Evolutionary conservation across 345 rosid genomes (phyloP).

Genomic region (Syzygium oleosum): DNA sequence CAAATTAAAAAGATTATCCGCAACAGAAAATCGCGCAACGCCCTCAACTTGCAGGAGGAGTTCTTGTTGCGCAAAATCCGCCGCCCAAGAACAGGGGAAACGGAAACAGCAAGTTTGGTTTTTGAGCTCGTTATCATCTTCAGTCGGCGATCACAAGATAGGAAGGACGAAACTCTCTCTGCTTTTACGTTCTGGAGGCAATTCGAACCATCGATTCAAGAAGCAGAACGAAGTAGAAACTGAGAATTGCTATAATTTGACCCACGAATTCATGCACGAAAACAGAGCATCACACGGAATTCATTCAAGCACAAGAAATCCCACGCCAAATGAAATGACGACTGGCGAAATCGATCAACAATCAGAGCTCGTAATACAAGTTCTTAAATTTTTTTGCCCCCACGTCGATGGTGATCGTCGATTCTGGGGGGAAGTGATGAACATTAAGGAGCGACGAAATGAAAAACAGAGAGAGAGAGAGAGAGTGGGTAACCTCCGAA

Average conservation of each 20-base stretch:
- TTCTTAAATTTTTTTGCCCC: background rate
- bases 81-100: background rate
- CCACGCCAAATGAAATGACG: background rate
- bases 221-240: background rate
- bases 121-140: background rate
- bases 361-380: background rate
- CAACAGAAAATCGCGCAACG: background rate
- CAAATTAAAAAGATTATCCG: background rate
- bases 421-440: background rate
- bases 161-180: background rate
- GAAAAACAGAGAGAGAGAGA: background rate
- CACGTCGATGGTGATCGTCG: background rate
- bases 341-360: background rate
- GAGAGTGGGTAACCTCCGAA: conserved; percentile 21
- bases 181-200: background rate
- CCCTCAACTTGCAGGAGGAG: background rate
- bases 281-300: background rate
- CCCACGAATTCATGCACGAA: background rate
- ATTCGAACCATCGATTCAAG: background rate
- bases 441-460: background rate
- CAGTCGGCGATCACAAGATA: background rate
- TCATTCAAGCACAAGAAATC: background rate
- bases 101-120: background rate
- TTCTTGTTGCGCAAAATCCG: background rate
- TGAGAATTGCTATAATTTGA: background rate